Evolutionary conservation across 2,329 filamentous ascomycete genomes (phyloP).

Genomic region (Endothia cerciana): DNA sequence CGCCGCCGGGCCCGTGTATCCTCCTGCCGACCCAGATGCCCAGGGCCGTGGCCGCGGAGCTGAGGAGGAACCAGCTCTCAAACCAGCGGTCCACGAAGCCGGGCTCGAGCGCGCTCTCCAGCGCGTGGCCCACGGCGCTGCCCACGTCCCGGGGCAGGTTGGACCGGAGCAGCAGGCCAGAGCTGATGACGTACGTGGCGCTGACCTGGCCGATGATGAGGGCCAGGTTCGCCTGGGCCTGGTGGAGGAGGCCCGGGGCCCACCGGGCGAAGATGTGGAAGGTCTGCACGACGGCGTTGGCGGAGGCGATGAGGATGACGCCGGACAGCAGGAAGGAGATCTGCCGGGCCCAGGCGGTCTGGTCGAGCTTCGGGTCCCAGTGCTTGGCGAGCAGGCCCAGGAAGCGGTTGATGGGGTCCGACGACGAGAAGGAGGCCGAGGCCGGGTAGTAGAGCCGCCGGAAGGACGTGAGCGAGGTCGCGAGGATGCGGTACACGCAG

Average conservation of each 20-base stretch:
- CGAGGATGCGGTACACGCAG: constrained; percentile 80
- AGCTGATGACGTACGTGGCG: constrained; percentile 84
- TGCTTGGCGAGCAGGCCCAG: constrained; percentile 80
- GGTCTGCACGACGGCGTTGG: constrained; percentile 83
- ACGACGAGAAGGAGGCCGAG: constrained; percentile 62
- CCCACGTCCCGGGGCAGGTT: constrained; percentile 80
- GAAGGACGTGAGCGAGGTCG: constrained; percentile 70
- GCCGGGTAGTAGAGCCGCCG: constrained; percentile 58
- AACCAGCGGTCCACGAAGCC: constrained; percentile 83
- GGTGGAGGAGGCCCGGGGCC: constrained; percentile 71
- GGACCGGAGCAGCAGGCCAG: constrained; percentile 74
- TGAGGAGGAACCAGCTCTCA: constrained; percentile 80
- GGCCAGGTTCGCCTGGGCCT: constrained; percentile 77
- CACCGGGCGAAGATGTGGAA: constrained; percentile 80
- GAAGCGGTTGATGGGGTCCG: constrained; percentile 83
- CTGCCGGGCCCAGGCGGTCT: constrained; percentile 80
- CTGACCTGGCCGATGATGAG: constrained; percentile 79
- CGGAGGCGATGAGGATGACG: constrained; percentile 79
- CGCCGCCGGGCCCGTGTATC: constrained; percentile 47
- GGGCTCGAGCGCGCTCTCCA: constrained; percentile 75
- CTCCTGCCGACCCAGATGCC: constrained; percentile 75
- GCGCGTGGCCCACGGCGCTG: constrained; percentile 74
- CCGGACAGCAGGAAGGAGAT: constrained; percentile 84
- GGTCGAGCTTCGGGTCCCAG: constrained; percentile 82
- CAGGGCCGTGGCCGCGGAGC: constrained; percentile 66